These are phyloP conservation scores for Trametes cubensis DNA, from an alignment of 768 basidiomycete species.

Conservation along the genomic window DNA sequence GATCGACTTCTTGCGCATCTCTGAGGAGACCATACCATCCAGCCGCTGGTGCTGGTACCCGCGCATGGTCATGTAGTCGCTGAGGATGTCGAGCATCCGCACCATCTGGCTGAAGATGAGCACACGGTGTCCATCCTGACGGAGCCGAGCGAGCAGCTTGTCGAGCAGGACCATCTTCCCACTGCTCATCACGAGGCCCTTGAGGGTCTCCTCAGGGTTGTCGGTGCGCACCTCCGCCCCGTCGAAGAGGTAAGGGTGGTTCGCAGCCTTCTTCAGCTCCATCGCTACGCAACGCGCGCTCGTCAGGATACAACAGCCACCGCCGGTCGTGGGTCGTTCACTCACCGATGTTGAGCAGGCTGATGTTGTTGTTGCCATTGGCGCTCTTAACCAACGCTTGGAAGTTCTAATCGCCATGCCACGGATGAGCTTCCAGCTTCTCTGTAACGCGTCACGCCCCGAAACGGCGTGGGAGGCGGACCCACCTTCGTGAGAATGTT, in stretches of 20 bases:
- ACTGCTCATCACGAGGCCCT: constrained; percentile 97
- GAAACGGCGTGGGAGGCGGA: neutral
- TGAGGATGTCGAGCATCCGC: constrained; percentile 96
- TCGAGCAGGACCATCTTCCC: constrained; percentile 98
- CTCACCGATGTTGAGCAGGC: constrained; percentile 90
- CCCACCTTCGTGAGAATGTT: constrained; percentile 91
- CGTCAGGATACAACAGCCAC: neutral
- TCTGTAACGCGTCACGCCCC: neutral
- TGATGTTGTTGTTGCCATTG: constrained; percentile 88
- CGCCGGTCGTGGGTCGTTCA: constrained; percentile 11
- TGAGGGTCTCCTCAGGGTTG: constrained; percentile 80
- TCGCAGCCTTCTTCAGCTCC: constrained; percentile 98
- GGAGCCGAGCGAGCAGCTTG: constrained; percentile 89
- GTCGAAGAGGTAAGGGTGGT: constrained; percentile 97
- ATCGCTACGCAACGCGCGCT: constrained; percentile 59
- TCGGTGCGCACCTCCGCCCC: constrained; percentile 77
- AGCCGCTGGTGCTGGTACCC: constrained; percentile 93
- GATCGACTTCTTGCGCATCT: constrained; percentile 91
- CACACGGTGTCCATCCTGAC: constrained; percentile 92
- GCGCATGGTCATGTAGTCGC: constrained; percentile 91
- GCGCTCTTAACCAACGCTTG: constrained; percentile 88
- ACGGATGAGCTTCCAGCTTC: constrained; percentile 6
- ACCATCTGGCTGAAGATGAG: constrained; percentile 99
- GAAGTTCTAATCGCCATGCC: constrained; percentile 70
- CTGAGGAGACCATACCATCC: constrained; percentile 94